These are phyloP conservation scores for Vanderwaltozyma yarrowii DNA, from an alignment of 805 yeast genomes.

Conservation along the genomic window DNA sequence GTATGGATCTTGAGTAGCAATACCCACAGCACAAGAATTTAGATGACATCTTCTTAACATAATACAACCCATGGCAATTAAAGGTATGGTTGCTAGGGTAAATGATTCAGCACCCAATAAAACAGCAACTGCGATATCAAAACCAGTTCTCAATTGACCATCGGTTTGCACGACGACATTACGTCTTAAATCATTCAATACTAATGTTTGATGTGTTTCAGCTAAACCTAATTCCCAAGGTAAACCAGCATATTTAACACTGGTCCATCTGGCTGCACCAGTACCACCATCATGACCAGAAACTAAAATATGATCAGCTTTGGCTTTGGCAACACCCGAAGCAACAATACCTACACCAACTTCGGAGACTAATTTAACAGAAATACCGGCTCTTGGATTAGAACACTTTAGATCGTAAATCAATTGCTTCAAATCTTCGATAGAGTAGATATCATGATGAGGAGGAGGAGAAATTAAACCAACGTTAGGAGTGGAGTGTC, in stretches of 20 bases:
- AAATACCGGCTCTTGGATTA: slow-evolving; percentile 93
- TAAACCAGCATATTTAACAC: slow-evolving; percentile 92
- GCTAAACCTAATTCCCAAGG: slow-evolving; percentile 99
- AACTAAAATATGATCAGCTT: slow-evolving; percentile 90
- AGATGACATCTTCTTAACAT: slow-evolving; percentile 93
- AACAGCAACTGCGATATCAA: slow-evolving; percentile 94
- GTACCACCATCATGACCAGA: slow-evolving; percentile 99
- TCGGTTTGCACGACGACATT: slow-evolving; percentile 95
- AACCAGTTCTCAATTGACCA: slow-evolving; percentile 94
- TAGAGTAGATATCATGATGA: slow-evolving; percentile 96
- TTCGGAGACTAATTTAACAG: slow-evolving; percentile 93
- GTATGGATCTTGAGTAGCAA: slow-evolving; percentile 96
- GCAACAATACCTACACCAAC: slow-evolving; percentile 99
- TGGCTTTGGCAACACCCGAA: slow-evolving; percentile 98
- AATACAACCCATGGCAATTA: slow-evolving; percentile 95
- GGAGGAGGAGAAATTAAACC: slow-evolving; percentile 98
- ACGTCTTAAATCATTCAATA: slow-evolving; percentile 90
- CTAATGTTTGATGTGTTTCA: slow-evolving; percentile 95
- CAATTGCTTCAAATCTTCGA: slow-evolving; percentile 94
- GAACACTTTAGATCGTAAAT: slow-evolving; percentile 94
- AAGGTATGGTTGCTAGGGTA: slow-evolving; percentile 96
- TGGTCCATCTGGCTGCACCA: slow-evolving; percentile 98
- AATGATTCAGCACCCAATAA: slow-evolving; percentile 96
- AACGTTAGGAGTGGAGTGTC: slow-evolving; percentile 95
- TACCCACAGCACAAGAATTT: slow-evolving; percentile 95